Conservation (phyloP, 495 filamentous ascomycete genomes). For the Penicillium ucsense region DNA sequence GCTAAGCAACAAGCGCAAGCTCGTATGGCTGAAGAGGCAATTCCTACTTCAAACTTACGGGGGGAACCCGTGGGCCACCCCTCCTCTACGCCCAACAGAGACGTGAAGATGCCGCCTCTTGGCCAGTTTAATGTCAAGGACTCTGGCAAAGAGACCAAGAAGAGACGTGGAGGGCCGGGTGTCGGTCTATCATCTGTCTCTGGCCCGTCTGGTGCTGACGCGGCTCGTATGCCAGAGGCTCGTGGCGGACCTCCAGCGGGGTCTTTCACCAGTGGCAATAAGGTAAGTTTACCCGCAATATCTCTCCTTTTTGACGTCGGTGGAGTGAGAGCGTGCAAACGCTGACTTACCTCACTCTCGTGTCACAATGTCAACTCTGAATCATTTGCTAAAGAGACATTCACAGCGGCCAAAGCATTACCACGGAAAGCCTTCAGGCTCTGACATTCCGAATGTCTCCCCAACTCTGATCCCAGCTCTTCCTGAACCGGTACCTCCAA, state of each 20-base stretch:
- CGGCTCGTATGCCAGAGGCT: constrained; percentile 27
- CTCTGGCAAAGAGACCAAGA: constrained; percentile 69
- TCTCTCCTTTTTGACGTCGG: not conserved
- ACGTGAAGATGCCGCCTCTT: constrained; percentile 77
- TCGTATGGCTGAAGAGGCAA: constrained; percentile 58
- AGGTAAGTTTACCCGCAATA: constrained; percentile 27
- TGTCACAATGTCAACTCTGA: no score
- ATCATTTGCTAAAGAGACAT: not conserved
- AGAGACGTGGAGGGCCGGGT: constrained; percentile 48
- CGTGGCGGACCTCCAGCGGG: constrained; percentile 21
- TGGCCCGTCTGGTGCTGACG: constrained; percentile 24
- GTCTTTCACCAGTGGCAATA: constrained; percentile 39
- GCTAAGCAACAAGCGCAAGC: constrained; percentile 53
- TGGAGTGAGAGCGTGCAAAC: not conserved
- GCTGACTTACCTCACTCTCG: no score
- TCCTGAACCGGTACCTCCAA: constrained; percentile 75
- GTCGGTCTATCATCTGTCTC: constrained; percentile 20
- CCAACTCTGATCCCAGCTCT: constrained; percentile 79
- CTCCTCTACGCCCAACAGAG: constrained; percentile 41
- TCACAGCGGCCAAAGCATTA: constrained; percentile 54
- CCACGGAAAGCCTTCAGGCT: constrained; percentile 49
- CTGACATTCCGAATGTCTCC: constrained; percentile 64
- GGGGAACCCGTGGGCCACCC: constrained; percentile 39
- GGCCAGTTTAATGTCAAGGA: constrained; percentile 78
- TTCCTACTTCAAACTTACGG: constrained; percentile 50